Conservation (phyloP, 2,329 filamentous ascomycete species). For the Fusarium temperatum region DNA sequence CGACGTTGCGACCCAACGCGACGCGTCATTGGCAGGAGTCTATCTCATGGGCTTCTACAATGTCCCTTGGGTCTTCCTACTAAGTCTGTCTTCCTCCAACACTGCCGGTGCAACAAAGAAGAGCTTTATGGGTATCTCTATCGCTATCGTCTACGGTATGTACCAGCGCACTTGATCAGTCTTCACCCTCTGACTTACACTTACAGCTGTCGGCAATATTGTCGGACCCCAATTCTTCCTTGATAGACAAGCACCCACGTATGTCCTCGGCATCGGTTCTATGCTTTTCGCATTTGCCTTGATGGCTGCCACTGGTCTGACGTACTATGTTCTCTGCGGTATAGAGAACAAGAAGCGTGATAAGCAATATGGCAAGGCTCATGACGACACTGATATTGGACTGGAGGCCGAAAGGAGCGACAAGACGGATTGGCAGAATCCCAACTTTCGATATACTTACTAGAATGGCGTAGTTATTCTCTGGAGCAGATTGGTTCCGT, state of each 20-base stretch:
- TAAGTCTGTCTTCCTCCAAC: constrained; percentile 45
- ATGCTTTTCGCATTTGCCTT: constrained; percentile 43
- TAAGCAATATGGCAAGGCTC: constrained; percentile 9
- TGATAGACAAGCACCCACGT: constrained; percentile 40
- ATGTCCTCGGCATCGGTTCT: constrained; percentile 40
- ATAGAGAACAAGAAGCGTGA: constrained; percentile 38
- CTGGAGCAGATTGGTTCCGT: fast-evolving
- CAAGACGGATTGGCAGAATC: constrained; percentile 31
- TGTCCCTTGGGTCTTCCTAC: constrained; percentile 41
- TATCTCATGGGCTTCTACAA: constrained; percentile 50
- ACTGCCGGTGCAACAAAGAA: constrained; percentile 46
- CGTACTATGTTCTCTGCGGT: constrained; percentile 34
- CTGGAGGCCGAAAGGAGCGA: constrained; percentile 13
- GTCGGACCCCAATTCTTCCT: constrained; percentile 45
- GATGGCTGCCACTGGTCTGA: constrained; percentile 32
- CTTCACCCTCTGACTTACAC: too few relatives aligned
- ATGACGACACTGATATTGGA: neutral
- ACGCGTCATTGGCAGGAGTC: constrained; percentile 44
- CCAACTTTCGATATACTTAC: constrained; percentile 30
- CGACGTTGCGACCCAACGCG: constrained; percentile 14
- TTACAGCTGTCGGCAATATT: constrained; percentile 40
- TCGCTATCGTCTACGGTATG: constrained; percentile 43
- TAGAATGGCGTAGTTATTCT: neutral
- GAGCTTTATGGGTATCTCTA: constrained; percentile 42
- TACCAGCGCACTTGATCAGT: neutral